Conservation (phyloP, 2,329 filamentous ascomycete species). For the Sphaerulina vaccinii region DNA sequence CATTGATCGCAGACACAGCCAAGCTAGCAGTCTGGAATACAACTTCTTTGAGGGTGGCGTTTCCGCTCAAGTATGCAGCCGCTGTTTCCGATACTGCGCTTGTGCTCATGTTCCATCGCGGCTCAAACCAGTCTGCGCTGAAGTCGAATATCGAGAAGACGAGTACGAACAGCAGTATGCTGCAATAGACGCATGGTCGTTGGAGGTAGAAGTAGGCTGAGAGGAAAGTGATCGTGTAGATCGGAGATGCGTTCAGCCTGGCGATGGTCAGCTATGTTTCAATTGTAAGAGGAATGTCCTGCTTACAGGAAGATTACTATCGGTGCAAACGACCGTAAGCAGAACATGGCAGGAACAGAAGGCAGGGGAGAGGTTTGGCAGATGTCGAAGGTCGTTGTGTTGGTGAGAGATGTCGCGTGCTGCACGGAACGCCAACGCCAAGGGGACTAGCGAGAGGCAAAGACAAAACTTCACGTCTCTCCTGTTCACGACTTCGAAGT, state of each 20-base stretch:
- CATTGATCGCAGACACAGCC: conserved; percentile 57
- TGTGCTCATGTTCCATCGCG: conserved; percentile 49
- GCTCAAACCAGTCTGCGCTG: conserved; percentile 86
- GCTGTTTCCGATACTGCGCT: conserved; percentile 39
- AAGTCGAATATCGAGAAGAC: conserved; percentile 97
- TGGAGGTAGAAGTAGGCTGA: conserved; percentile 94
- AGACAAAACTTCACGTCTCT: too few species aligned
- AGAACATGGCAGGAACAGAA: conserved; percentile 1
- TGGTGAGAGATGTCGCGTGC: neutral
- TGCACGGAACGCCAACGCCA: too few species aligned
- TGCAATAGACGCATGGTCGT: conserved; percentile 96
- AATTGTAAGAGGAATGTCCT: neutral
- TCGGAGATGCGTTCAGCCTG: conserved; percentile 41
- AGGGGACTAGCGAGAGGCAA: too few species aligned
- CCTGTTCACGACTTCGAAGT: too few species aligned
- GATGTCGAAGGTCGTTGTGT: neutral
- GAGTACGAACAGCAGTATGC: conserved; percentile 88
- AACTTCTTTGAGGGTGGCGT: conserved; percentile 40
- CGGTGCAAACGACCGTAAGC: conserved; percentile 4
- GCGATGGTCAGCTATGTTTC: neutral
- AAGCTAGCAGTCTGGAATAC: conserved; percentile 66
- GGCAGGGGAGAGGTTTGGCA: neutral
- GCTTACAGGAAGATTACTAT: conserved; percentile 9
- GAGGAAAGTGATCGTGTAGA: conserved; percentile 58
- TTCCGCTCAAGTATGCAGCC: conserved; percentile 33